Evolutionary conservation across 805 yeast genomes (phyloP), one percentile per base, ranked within the genome.

Genomic region (Candida boleticola): DNA sequence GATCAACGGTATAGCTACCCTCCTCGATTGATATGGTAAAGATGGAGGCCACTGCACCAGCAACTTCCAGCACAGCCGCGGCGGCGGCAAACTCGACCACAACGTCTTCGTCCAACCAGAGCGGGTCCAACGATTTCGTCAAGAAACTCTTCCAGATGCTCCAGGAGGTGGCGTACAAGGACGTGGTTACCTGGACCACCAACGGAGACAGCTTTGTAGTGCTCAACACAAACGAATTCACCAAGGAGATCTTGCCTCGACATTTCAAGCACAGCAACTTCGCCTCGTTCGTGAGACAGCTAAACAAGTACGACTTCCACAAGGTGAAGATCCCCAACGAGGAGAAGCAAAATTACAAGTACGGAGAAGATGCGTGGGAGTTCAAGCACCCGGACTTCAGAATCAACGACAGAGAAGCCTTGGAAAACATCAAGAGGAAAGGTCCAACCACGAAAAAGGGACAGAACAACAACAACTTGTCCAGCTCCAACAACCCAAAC

Each of bases 271-370:
- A 93, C 65, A 84, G 87, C 46, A 92, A 93, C 60, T 90, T 93
- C 66, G 95, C 98, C 17, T 83, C 93, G 25, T 93, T 93, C 73
- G 98, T 93, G 13, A 80, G 99, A 36, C 99, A 93, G 61, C 73
- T 93, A 54, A 93, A 93, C 73, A 93, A 93, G 64, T 93, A 93
- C 59, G 99, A 92, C 64, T 93, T 93, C 71, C 99, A 93, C 71
- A 93, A 93, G 66, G 95, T 93, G 35, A 87, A 92, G 58, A 73
- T 80, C 36, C 70, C 85, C 31, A 77, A 73, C 44, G 89, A 82
- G 51, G 85, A 79, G 46, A 76, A 75, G 52, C 58, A 55, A 45
- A 55, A 48, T 38, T 64, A 72, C 45, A 79, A 80, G 44, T 81
- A 82, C 54, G 86, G 89, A 30, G 89, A 83, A 43, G 80, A 83